Base-by-base conservation (phyloP, 2,329 filamentous ascomycete genomes). In the Ceratocystis albifundus region DNA sequence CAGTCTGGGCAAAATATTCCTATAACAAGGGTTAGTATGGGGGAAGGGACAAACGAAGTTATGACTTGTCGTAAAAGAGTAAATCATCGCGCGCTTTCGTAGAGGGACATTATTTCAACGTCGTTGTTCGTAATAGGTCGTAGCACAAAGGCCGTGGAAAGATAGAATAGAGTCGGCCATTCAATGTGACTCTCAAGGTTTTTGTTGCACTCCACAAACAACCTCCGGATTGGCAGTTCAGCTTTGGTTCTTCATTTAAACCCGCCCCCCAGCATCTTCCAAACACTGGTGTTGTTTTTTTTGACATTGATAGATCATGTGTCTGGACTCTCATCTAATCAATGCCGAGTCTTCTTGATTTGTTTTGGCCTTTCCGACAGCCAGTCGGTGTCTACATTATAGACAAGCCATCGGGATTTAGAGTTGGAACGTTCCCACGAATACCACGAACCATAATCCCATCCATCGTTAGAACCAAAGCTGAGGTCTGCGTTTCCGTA, bases 1-100 rank as follows among this genome's bases (percentile, higher is more conserved):
- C 86, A 72, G 89, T 88, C 74, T 90, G 88, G 74, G 82, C 79
- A 77, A 99, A 97, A 78, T 97, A 99, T 80, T 99, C 94, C 94
- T 99, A 90, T 79, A 77, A 77, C 76, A 77, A 77, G 76, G 20
- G 59, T 68, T 80, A 80, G 77, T 74, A 73, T 75, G 79, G 77
- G 86, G 64, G 36, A 66, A 66, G 55, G 61, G 48, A 36, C 45
- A 48, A 32, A 32, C 30, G 17, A 62, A 67, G 22, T 53, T 53
- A 28, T 30, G 6, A 53, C 61, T 12, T 36, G 36, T 68, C 66
- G 61, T 85, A 90, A 59, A 15, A 41, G 10, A 41, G 88, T 89
- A 73, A 80, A 78, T 75, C 76, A 66, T 68, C 64, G 46, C 30
- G 46, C 64, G 46, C 30, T 28, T 66, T 53, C 61, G 67, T 61